Conservation (phyloP, 177 flowering plant species). For the Telopea speciosissima region DNA sequence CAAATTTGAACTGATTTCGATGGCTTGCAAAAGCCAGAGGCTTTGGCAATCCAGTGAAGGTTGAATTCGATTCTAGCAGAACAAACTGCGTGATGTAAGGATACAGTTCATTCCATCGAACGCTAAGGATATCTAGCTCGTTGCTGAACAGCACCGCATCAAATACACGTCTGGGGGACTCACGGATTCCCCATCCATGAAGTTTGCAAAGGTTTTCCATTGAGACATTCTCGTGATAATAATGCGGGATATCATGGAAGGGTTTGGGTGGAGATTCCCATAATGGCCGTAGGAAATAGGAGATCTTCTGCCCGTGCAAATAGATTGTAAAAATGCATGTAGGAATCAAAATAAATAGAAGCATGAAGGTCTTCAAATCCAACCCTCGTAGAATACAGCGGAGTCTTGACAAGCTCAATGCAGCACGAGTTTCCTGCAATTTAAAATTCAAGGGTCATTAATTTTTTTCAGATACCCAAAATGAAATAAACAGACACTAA, state of each 20-base stretch:
- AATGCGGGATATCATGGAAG: constrained; percentile 31
- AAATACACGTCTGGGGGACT: constrained; percentile 35
- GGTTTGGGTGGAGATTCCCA: constrained; percentile 44
- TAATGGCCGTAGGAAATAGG: constrained; percentile 38
- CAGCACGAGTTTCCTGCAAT: constrained; percentile 21
- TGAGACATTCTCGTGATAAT: constrained; percentile 35
- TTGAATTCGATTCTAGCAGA: constrained; percentile 39
- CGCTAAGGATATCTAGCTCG: constrained; percentile 35
- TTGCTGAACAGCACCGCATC: constrained; percentile 46
- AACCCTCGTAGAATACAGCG: constrained; percentile 28
- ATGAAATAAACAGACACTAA: not conserved
- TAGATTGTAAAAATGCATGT: constrained; percentile 22
- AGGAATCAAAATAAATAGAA: constrained; percentile 27
- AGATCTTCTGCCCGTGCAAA: constrained; percentile 38
- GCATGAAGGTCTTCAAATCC: constrained; percentile 25
- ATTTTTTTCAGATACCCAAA: constrained; percentile 6
- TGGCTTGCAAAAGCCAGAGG: constrained; percentile 27
- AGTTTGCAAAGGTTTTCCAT: constrained; percentile 39
- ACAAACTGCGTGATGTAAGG: constrained; percentile 39
- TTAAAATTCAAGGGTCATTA: not conserved
- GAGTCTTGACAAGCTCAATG: constrained; percentile 24
- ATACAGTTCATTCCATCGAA: constrained; percentile 38
- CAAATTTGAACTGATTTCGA: constrained; percentile 30
- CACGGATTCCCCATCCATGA: constrained; percentile 41
- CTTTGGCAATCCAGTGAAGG: constrained; percentile 35